These are phyloP conservation scores for Phialocephala sp. DNA, from an alignment of 2,329 filamentous ascomycete species.

Conservation along the genomic window DNA sequence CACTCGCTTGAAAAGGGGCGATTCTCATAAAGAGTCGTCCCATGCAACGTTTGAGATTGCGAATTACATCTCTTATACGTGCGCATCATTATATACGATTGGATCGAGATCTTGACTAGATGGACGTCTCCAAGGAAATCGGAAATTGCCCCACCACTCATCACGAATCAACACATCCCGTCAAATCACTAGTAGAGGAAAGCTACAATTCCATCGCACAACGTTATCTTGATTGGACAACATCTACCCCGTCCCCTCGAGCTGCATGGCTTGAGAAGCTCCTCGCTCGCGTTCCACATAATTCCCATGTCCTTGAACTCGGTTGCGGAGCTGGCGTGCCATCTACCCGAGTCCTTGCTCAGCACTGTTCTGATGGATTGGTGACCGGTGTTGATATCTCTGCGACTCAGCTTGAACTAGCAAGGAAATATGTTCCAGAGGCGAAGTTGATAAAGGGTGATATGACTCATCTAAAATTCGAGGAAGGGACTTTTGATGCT, in stretches of 20 bases:
- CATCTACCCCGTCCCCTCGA: constrained; percentile 37
- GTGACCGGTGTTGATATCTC: constrained; percentile 50
- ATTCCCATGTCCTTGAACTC: constrained; percentile 45
- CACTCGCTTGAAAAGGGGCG: neutral
- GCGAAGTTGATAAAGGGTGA: constrained; percentile 41
- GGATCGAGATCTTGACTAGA: neutral
- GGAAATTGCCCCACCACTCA: neutral
- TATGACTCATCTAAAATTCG: constrained; percentile 49
- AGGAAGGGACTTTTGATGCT: constrained; percentile 44
- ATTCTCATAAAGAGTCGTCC: neutral
- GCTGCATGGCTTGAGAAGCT: constrained; percentile 43
- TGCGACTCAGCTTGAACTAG: constrained; percentile 46
- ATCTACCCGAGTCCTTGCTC: constrained; percentile 34
- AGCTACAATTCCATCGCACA: constrained; percentile 46
- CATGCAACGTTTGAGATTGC: too few species aligned
- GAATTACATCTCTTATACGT: too few species aligned
- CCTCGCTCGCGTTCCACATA: constrained; percentile 32
- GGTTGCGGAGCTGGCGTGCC: constrained; percentile 50
- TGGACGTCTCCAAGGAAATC: neutral
- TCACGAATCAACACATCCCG: neutral
- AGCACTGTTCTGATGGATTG: constrained; percentile 38
- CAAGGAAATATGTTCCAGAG: constrained; percentile 22
- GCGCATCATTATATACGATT: neutral
- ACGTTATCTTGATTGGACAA: constrained; percentile 47
- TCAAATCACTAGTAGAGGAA: constrained; percentile 14